Conservation (phyloP, 106 monocot genomes). For the Dioscorea dumetorum region DNA sequence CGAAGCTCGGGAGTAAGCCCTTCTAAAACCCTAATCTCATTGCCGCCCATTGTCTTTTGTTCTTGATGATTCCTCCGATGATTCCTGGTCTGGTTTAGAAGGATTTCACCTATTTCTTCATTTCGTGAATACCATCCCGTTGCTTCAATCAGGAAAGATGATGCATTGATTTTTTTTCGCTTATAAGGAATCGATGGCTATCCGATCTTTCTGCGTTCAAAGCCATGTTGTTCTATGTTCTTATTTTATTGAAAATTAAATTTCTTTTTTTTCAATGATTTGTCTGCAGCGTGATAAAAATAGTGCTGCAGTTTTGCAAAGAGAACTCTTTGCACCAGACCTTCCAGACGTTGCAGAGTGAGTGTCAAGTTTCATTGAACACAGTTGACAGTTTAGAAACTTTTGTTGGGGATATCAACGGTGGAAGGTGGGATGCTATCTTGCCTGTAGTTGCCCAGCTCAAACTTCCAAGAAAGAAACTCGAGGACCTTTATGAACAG, state of each 20-base stretch:
- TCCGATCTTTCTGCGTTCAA: no score
- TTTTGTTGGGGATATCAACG: slow-evolving; percentile 72
- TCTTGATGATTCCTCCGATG: no score
- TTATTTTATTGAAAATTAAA: neutral
- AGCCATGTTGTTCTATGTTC: no score
- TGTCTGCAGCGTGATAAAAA: slow-evolving; percentile 84
- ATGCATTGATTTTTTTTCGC: no score
- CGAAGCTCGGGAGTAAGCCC: slow-evolving; percentile 54
- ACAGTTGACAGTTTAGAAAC: slow-evolving; percentile 94
- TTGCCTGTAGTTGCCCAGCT: slow-evolving; percentile 90
- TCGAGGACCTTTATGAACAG: slow-evolving; percentile 95
- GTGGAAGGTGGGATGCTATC: slow-evolving; percentile 88
- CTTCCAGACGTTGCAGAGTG: slow-evolving; percentile 81
- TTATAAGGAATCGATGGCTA: no score
- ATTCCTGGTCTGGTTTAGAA: neutral
- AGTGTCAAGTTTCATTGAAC: slow-evolving; percentile 92
- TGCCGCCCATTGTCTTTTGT: no score
- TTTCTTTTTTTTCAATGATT: neutral
- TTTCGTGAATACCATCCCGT: neutral
- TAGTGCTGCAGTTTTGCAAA: slow-evolving; percentile 95
- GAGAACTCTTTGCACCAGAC: slow-evolving; percentile 90
- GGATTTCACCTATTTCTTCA: neutral
- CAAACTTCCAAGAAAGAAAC: slow-evolving; percentile 82
- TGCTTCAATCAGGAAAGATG: no score
- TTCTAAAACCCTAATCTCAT: slow-evolving; percentile 6